Evolutionary conservation across 176 grass and related monocot genomes (phyloP).

Genomic region (Carex myosuroides): DNA sequence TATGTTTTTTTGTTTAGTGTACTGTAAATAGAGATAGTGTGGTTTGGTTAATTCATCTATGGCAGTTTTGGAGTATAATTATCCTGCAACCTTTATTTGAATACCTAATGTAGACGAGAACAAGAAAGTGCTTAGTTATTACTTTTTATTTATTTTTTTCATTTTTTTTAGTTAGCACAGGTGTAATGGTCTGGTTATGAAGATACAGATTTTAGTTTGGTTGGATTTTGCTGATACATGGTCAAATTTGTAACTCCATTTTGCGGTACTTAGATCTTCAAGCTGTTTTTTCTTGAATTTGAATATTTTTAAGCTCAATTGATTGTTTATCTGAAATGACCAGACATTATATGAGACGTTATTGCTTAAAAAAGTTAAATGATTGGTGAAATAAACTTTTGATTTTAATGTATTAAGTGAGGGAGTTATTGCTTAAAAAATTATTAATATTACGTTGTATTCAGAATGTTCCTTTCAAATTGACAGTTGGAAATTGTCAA

Average conservation of each 20-base stretch:
- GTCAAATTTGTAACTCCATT: background rate
- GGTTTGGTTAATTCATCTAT: background rate
- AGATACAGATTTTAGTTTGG: background rate
- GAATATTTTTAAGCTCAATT: background rate
- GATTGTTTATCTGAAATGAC: background rate
- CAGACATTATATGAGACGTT: background rate
- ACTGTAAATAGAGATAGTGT: constrained; percentile 3
- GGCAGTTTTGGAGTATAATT: background rate
- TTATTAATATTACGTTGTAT: background rate
- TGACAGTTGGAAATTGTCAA: background rate
- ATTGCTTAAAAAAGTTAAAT: background rate
- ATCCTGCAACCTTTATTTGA: background rate
- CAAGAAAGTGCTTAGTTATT: background rate
- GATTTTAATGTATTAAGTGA: background rate
- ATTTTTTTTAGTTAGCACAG: background rate
- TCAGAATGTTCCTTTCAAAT: background rate
- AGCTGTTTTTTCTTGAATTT: background rate
- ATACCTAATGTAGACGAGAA: background rate
- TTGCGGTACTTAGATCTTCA: background rate
- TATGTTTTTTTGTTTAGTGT: background rate
- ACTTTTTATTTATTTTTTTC: background rate
- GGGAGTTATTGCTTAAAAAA: background rate
- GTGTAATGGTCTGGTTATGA: background rate
- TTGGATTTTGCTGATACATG: background rate
- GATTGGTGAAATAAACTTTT: background rate